phyloP scores from a whole-genome alignment of 1,139 yeast genomes.

The Geotrichum restrictum region DNA sequence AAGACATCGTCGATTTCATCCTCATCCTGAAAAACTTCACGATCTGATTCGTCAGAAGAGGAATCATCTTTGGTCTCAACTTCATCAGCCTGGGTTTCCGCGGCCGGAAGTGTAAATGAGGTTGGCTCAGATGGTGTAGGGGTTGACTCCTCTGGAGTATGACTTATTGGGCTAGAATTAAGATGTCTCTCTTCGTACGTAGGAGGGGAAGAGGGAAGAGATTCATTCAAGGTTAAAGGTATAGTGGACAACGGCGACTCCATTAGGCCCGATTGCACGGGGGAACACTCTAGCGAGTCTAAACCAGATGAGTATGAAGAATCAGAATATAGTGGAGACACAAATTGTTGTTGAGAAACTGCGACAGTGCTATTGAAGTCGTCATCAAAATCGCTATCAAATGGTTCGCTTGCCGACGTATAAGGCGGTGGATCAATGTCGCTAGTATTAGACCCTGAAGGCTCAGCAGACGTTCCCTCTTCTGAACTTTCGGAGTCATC shows the following conservation, averaged over 20 bases:
- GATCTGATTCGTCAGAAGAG: conserved; percentile 13
- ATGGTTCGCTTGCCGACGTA: neutral
- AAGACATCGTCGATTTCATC: conserved; percentile 22
- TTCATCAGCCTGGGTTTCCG: neutral
- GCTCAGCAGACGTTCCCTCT: neutral
- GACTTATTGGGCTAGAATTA: neutral
- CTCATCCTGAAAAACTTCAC: conserved; percentile 3
- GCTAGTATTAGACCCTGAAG: neutral
- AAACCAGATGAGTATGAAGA: conserved; percentile 16
- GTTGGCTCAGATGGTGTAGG: neutral
- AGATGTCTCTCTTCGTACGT: neutral
- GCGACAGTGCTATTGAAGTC: conserved; percentile 16
- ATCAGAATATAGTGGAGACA: conserved; percentile 15
- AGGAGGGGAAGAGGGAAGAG: neutral
- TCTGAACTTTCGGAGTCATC: conserved; percentile 6
- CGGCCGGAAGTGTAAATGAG: neutral
- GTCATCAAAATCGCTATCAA: conserved; percentile 8
- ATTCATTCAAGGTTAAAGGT: neutral
- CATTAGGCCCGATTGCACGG: neutral
- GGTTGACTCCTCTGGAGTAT: neutral
- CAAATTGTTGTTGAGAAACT: conserved; percentile 5
- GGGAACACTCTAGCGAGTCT: conserved; percentile 17
- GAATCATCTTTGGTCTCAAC: neutral
- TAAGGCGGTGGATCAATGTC: neutral
- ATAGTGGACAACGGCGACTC: neutral